A percentile compares a stretch with the other conserved stretches of the same genome.
Evolutionary conservation across 805 yeast species (phyloP).

Genomic region (Saccharomycopsis vini): DNA sequence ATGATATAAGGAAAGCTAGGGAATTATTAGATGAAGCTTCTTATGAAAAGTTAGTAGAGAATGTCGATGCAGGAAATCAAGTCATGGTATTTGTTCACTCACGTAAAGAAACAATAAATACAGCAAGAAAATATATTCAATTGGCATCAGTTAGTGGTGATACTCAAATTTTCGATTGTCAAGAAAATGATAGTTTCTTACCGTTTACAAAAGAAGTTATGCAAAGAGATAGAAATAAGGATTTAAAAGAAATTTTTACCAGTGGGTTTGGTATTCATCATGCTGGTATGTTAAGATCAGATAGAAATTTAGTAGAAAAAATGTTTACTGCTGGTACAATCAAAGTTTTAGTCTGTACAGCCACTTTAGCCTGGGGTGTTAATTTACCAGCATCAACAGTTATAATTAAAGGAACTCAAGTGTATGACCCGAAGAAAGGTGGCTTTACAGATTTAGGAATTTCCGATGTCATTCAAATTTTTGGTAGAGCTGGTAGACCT

Average conservation of each 20-base stretch:
- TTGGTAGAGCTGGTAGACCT: constrained; percentile 99
- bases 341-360: constrained; percentile 88
- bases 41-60: constrained; percentile 65
- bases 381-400: constrained; percentile 97
- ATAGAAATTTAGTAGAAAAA: constrained; percentile 81
- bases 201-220: constrained; percentile 56
- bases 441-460: constrained; percentile 91
- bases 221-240: constrained; percentile 60
- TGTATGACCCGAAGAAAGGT: constrained; percentile 89
- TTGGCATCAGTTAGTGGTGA: constrained; percentile 61
- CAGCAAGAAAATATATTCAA: constrained; percentile 63
- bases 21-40: constrained; percentile 69
- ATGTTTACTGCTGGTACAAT: constrained; percentile 81
- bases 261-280: constrained; percentile 91
- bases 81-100: constrained; percentile 97
- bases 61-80: constrained; percentile 64
- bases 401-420: constrained; percentile 92
- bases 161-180: constrained; percentile 46
- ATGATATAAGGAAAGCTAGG: constrained; percentile 60
- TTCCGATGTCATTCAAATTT: constrained; percentile 93
- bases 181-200: constrained; percentile 33
- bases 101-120: constrained; percentile 81
- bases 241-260: constrained; percentile 68
- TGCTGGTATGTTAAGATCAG: constrained; percentile 92
- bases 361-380: constrained; percentile 99